phyloP scores from a whole-genome alignment of 2,329 filamentous ascomycete species.

The Verticillium nonalfalfae region DNA sequence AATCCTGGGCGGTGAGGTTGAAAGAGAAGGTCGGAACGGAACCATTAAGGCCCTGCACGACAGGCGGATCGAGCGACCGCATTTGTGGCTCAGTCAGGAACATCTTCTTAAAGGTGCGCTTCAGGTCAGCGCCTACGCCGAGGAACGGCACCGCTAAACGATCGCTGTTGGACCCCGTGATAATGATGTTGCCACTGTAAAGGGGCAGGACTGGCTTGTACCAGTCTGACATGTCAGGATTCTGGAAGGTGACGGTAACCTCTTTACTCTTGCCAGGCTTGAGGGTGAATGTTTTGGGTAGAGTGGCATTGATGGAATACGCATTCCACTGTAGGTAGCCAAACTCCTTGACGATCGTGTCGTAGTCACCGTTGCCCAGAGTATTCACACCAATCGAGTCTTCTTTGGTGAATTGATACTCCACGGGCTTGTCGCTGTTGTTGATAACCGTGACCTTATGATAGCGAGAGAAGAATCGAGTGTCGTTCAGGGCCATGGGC shows the following conservation, averaged over 20 bases:
- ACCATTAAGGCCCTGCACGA: not conserved
- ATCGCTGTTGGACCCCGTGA: slow-evolving; percentile 21
- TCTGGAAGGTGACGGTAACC: slow-evolving; percentile 19
- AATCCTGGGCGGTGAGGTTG: slow-evolving; percentile 11
- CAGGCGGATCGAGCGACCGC: not conserved
- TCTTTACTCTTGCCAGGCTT: slow-evolving; percentile 16
- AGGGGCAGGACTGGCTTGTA: slow-evolving; percentile 17
- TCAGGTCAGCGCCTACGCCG: slow-evolving; percentile 16
- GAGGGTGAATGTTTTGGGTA: slow-evolving; percentile 15
- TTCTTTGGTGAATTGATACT: slow-evolving; percentile 21
- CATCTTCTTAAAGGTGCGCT: slow-evolving; percentile 12
- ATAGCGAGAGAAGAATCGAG: slow-evolving; percentile 25
- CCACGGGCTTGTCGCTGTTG: slow-evolving; percentile 21
- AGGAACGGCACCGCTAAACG: slow-evolving; percentile 24
- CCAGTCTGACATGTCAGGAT: slow-evolving; percentile 14
- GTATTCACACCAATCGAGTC: slow-evolving; percentile 29
- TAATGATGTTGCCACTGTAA: slow-evolving; percentile 26
- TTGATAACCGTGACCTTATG: slow-evolving; percentile 25
- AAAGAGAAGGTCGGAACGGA: slow-evolving; percentile 8
- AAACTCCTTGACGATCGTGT: slow-evolving; percentile 11
- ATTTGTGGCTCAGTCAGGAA: slow-evolving; percentile 6
- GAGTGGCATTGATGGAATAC: slow-evolving; percentile 9
- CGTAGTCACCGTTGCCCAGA: slow-evolving; percentile 5
- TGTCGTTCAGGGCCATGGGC: slow-evolving; percentile 38
- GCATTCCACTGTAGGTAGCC: slow-evolving; percentile 12